Base-by-base conservation (phyloP, 2,329 filamentous ascomycete genomes). In the Xylaria arbuscula region DNA sequence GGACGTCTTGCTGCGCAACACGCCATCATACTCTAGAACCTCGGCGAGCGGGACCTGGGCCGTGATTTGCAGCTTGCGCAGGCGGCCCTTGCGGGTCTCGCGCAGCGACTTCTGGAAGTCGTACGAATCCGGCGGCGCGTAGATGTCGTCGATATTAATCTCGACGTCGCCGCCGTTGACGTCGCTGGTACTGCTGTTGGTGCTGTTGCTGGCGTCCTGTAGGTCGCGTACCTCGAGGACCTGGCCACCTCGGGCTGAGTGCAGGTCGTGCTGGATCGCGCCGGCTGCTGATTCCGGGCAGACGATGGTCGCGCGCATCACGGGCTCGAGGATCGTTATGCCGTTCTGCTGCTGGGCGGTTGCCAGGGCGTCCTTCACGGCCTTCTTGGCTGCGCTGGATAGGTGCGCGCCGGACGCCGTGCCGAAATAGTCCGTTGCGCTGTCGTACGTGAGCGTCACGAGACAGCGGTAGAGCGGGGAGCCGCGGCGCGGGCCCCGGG, bases 1-100 rank as follows among this genome's bases (percentile, higher is more conserved):
- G 2, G 91, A 92, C 3, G 95, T 99, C 83, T 97, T 86, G 80
- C 93, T 94, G 61, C 96, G 86, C 71, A 99, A 81, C 77, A 97
- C 93, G 78, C 93, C 93, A 74, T 98, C 84, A 80, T 98, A 99
- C 50, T 95, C 93, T 42, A 98, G 90, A 93, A 98, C 98, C 81
- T 98, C 95, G 81, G 96, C 97, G 75, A 98, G 85, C 38, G 96
- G 96, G 34, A 98, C 95, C 75, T 92, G 89, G 24, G 94, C 96
- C 11, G 91, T 90, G 73, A 99, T 93, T 58, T 91, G 86, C 66
- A 86, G 83, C 82, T 83, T 84, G 54, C 84, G 81, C 64, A 82
- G 80, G 40, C 80, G 81, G 45, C 80, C 84, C 73, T 83, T 85
- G 77, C 85, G 85, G 8, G 74, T 75, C 48, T 83, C 83, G 51